Evolutionary conservation across 2,329 filamentous ascomycete genomes (phyloP), one percentile per base, ranked within the genome.

Genomic region (Sordariomycetes sp.): DNA sequence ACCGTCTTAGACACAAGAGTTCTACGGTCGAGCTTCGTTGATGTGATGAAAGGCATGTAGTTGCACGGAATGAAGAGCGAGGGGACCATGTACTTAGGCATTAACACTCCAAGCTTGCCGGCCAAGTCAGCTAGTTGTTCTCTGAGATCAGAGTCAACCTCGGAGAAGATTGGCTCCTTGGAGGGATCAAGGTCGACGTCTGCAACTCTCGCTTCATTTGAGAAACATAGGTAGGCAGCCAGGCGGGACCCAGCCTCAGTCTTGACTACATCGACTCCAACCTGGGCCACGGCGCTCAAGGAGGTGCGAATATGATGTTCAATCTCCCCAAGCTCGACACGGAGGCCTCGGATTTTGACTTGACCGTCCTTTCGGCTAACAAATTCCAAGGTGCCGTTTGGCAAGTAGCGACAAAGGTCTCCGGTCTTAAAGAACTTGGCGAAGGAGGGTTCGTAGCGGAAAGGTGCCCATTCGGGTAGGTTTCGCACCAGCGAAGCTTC

Each of bases 311-410:
- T 30, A 11, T 32, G 30, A 27, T 38, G n/a, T 30, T 41, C 39
- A 17, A 41, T 29, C 25, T 41, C 39, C 11, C 23, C 38, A 12
- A 66, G 53, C 49, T 66, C 74, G 37, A 70, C 54, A 35, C 68
- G 47, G 36, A 62, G 72, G 29, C 74, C 75, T 19, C 62, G 58
- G 10, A 75, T 47, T 45, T 75, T 75, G 30, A 74, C 59, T 46
- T 74, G 69, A 1, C 57, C 58, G 42, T 74, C 43, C 26, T 38
- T 41, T 7, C 43, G 38, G 15, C 43, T 34, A 21, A 38, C 26
- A 18, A 34, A 46, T 20, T 44, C 38, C 9, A 47, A 32, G 6
- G 36, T 37, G 8, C 44, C 44, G 25, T 37, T 35, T 2, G 41
- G 20, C n/a, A n/a, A n/a, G 34, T 38, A 41, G 8, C 28, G 35